A percentile compares a stretch with the other conserved stretches of the same genome.
Conservation (phyloP, 306 rosid genomes). For the Gynostemma pentaphyllum region DNA sequence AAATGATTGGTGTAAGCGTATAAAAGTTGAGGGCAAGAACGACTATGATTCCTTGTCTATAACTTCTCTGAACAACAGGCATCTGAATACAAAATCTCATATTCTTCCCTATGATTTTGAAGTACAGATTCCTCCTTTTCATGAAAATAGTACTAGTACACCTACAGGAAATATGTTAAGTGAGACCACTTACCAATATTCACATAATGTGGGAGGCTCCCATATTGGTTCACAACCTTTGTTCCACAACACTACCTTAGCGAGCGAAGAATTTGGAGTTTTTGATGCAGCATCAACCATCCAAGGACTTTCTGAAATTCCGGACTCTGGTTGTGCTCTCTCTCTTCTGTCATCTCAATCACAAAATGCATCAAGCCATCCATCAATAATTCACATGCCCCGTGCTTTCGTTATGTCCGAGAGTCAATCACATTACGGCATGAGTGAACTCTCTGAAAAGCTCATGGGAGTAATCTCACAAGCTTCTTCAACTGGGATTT, state of each 20-base stretch:
- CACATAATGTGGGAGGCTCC: conserved; percentile 19
- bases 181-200: conserved; percentile 29
- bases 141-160: conserved; percentile 30
- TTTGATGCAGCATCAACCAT: conserved; percentile 35
- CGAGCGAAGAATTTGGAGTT: conserved; percentile 49
- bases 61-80: conserved; percentile 28
- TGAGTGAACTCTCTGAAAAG: conserved; percentile 34
- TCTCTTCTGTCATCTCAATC: conserved; percentile 99
- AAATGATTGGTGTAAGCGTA: conserved; percentile 31
- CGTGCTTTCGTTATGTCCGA: conserved; percentile 31
- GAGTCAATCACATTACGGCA: conserved; percentile 38
- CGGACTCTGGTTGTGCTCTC: conserved; percentile 78
- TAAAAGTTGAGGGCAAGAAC: conserved; percentile 39
- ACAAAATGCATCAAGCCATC: conserved; percentile 49
- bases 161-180: conserved; percentile 35
- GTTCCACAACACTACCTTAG: conserved; percentile 29
- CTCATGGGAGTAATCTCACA: conserved; percentile 44
- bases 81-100: conserved; percentile 31
- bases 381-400: conserved; percentile 44
- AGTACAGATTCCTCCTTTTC: conserved; percentile 43
- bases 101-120: conserved; percentile 23
- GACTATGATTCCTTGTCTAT: conserved; percentile 27
- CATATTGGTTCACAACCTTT: conserved; percentile 24
- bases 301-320: conserved; percentile 46
- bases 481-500: conserved; percentile 35